Evolutionary conservation across 2,329 filamentous ascomycete species (phyloP).

Genomic region (Chaetomium sp.): DNA sequence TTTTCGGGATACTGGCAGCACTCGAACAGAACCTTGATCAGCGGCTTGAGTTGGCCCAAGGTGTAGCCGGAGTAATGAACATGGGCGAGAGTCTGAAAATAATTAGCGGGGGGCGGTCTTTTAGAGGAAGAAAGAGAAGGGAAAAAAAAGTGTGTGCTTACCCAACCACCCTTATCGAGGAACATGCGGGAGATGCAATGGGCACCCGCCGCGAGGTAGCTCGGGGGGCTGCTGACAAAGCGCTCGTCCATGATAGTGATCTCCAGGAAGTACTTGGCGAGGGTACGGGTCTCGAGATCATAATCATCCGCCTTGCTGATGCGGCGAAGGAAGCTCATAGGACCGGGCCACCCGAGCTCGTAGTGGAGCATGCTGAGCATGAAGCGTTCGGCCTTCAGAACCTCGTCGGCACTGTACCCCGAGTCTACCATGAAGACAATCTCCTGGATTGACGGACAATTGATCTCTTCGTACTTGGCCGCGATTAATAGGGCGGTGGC

Average conservation of each 20-base stretch:
- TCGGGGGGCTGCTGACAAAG: slow-evolving; percentile 85
- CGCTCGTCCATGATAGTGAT: slow-evolving; percentile 97
- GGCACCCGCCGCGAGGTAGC: slow-evolving; percentile 83
- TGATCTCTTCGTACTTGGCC: slow-evolving; percentile 98
- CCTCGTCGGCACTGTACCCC: slow-evolving; percentile 83
- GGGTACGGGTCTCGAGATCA: slow-evolving; percentile 85
- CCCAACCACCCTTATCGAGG: slow-evolving; percentile 88
- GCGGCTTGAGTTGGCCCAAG: slow-evolving; percentile 69
- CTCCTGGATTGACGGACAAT: slow-evolving; percentile 88
- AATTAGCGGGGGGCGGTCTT: slow-evolving; percentile 30
- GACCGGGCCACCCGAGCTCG: slow-evolving; percentile 95
- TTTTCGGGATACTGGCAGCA: slow-evolving; percentile 76
- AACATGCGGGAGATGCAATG: slow-evolving; percentile 88
- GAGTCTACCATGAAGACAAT: slow-evolving; percentile 98
- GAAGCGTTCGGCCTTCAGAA: slow-evolving; percentile 94
- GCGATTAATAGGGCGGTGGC: slow-evolving; percentile 94
- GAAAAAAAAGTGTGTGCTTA: slow-evolving; percentile 43
- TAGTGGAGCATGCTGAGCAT: slow-evolving; percentile 97
- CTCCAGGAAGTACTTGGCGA: slow-evolving; percentile 97
- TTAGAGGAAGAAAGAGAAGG: neutral
- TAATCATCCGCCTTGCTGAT: slow-evolving; percentile 99
- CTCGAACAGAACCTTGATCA: slow-evolving; percentile 74
- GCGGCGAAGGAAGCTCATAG: slow-evolving; percentile 94
- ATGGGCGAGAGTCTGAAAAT: slow-evolving; percentile 64
- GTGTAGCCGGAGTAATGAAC: slow-evolving; percentile 94